phyloP scores from a whole-genome alignment of 345 rosid species.

The Camelina hispida region DNA sequence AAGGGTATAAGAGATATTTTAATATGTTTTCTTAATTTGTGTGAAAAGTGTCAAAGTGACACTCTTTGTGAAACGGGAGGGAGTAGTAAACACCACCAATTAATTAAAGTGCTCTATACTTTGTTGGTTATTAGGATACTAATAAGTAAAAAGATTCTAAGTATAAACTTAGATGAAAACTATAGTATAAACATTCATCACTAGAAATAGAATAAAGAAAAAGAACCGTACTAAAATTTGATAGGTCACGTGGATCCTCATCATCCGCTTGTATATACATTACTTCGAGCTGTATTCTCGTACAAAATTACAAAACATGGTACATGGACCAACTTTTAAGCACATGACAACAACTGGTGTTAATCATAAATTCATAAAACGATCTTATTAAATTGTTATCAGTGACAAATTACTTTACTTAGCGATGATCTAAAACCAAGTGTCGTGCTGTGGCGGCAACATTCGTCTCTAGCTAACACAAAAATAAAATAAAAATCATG shows the following conservation, averaged over 20 bases:
- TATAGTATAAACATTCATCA: conserved; percentile 2
- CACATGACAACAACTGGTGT: conserved; percentile 42
- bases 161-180: not conserved
- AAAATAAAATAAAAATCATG: not conserved
- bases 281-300: conserved; percentile 28
- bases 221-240: not conserved
- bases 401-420: not conserved
- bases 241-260: conserved; percentile 40
- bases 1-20: too few species aligned
- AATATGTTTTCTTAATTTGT: too few species aligned
- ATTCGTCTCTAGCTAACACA: conserved; percentile 28
- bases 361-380: conserved; percentile 7
- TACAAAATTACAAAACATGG: conserved; percentile 31
- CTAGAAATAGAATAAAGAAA: conserved; percentile 12
- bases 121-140: conserved; percentile 8
- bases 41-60: too few species aligned
- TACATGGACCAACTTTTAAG: conserved; percentile 37
- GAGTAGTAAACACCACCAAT: conserved; percentile 6
- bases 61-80: too few species aligned
- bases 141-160: conserved; percentile 12
- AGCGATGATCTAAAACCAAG: conserved; percentile 15
- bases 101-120: conserved; percentile 5
- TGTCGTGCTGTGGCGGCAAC: conserved; percentile 28
- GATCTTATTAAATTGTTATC: not conserved
- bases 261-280: conserved; percentile 22